Percentiles rank a stretch among this genome's conserved stretches.
Evolutionary conservation across 2,329 filamentous ascomycete genomes (phyloP).

Genomic region (Immersiporthe knoxdaviesiana): DNA sequence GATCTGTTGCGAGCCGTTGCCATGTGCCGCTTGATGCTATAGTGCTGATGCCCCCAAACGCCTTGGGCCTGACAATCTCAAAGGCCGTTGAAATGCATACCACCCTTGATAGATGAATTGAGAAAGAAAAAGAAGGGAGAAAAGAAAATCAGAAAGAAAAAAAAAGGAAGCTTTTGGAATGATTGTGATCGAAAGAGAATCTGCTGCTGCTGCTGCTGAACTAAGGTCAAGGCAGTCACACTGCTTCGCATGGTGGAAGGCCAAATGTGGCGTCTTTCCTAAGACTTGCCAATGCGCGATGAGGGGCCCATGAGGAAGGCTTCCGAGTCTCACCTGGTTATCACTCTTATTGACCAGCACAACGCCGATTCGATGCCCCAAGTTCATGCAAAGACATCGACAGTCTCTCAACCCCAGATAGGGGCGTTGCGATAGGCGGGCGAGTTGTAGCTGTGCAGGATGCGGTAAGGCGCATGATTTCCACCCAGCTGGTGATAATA

Average conservation of each 20-base stretch:
- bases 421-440: slow-evolving; percentile 58
- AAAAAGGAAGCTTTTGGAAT: background rate
- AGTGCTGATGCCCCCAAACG: slow-evolving; percentile 8
- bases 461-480: slow-evolving; percentile 48
- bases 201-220: background rate
- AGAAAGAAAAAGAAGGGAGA: background rate
- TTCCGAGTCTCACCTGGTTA: background rate
- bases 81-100: background rate
- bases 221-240: background rate
- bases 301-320: background rate
- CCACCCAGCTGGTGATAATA: slow-evolving; percentile 25
- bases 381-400: slow-evolving; percentile 1
- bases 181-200: background rate
- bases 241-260: background rate
- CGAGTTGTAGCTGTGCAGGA: slow-evolving; percentile 63
- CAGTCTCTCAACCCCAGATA: slow-evolving; percentile 55
- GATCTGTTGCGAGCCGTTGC: background rate
- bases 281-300: background rate
- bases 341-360: slow-evolving; percentile 6
- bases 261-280: background rate
- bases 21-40: slow-evolving; percentile 6
- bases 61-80: background rate
- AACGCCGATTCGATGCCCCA: slow-evolving; percentile 21
- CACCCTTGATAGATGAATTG: background rate
- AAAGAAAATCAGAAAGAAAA: background rate